Conservation (phyloP, 768 basidiomycete species). For the Tricholoma hemisulphureum region DNA sequence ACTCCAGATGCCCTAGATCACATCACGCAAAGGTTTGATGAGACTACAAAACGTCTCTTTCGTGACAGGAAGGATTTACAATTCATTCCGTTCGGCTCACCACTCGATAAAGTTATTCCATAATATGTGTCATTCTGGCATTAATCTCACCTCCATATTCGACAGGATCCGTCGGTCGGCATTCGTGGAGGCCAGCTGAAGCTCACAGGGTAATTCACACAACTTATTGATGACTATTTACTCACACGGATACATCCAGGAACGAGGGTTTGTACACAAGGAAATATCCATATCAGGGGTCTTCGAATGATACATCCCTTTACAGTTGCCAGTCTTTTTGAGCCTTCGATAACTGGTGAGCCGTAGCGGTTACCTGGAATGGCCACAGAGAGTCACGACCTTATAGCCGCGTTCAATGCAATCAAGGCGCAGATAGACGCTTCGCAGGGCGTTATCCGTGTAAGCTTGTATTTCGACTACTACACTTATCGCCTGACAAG, state of each 20-base stretch:
- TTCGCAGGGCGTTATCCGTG: conserved; percentile 66
- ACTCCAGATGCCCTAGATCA: conserved; percentile 70
- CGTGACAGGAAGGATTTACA: conserved; percentile 65
- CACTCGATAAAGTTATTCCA: conserved; percentile 56
- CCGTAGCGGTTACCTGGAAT: not conserved
- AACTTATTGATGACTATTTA: not conserved
- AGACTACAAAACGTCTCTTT: conserved; percentile 79
- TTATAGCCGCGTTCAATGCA: conserved; percentile 58
- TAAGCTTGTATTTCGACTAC: conserved; percentile 19
- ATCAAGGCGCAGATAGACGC: conserved; percentile 72
- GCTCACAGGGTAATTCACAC: conserved; percentile 56
- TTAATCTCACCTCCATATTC: not conserved
- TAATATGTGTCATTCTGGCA: not conserved
- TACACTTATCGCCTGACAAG: not conserved
- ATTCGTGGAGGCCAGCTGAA: conserved; percentile 73
- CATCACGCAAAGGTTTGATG: conserved; percentile 77
- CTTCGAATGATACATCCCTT: not conserved
- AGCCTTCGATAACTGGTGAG: conserved; percentile 67
- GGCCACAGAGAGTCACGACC: not conserved
- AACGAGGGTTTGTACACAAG: conserved; percentile 28
- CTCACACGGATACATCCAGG: conserved; percentile 16
- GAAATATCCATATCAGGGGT: not conserved
- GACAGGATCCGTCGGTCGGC: conserved; percentile 55
- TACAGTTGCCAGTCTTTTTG: conserved; percentile 69
- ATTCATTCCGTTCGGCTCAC: conserved; percentile 75